Evolutionary conservation across 1,284 basidiomycete species (phyloP).

Genomic region (Sporisorium reilianum): DNA sequence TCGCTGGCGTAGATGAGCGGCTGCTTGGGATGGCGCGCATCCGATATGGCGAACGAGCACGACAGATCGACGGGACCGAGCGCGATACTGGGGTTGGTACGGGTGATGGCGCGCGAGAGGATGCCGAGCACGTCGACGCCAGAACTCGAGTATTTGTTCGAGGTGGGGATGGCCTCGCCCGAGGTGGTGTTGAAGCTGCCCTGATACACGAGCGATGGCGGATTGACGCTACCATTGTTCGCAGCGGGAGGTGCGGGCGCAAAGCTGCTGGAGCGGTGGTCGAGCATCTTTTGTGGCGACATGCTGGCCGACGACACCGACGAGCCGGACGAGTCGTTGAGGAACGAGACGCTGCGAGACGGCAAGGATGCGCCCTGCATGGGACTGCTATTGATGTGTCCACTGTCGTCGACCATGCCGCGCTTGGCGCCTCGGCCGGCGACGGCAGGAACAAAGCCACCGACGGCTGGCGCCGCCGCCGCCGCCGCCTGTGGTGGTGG

Average conservation of each 20-base stretch:
- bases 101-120: slow-evolving; percentile 79
- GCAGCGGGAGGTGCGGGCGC: slow-evolving; percentile 3
- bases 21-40: slow-evolving; percentile 81
- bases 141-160: slow-evolving; percentile 80
- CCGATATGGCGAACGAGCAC: slow-evolving; percentile 88
- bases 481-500: not conserved
- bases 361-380: slow-evolving; percentile 19
- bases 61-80: slow-evolving; percentile 92
- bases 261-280: slow-evolving; percentile 33
- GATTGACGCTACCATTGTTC: not conserved
- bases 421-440: slow-evolving; percentile 47
- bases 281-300: slow-evolving; percentile 41
- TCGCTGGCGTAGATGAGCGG: slow-evolving; percentile 91
- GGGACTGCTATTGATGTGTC: slow-evolving; percentile 25
- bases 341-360: slow-evolving; percentile 39
- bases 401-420: slow-evolving; percentile 25
- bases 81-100: slow-evolving; percentile 80
- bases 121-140: slow-evolving; percentile 91
- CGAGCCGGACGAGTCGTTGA: slow-evolving; percentile 43
- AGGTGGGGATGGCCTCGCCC: slow-evolving; percentile 35
- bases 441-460: slow-evolving; percentile 10
- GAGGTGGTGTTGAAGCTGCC: slow-evolving; percentile 38
- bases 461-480: slow-evolving; percentile 2
- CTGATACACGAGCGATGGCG: slow-evolving; percentile 31
- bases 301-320: slow-evolving; percentile 35